phyloP scores from a whole-genome alignment of 208 protist genomes.

The Crithidia fasciculata region DNA sequence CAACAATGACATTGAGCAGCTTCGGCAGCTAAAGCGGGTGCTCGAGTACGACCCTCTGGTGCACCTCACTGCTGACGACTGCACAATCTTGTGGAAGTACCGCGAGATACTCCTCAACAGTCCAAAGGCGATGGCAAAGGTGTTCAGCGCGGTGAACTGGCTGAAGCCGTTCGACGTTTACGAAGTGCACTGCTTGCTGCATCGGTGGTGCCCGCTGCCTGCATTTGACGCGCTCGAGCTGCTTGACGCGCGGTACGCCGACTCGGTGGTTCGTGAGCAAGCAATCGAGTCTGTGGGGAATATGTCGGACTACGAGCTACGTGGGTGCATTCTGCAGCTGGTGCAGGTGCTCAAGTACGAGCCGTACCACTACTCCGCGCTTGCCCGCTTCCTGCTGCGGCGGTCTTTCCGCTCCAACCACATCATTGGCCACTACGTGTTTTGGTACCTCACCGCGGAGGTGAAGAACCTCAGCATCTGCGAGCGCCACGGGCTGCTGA shows the following conservation, averaged over 20 bases:
- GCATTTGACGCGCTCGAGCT: constrained; percentile 84
- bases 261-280: constrained; percentile 72
- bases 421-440: constrained; percentile 83
- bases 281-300: constrained; percentile 63
- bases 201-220: constrained; percentile 48
- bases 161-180: constrained; percentile 67
- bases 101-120: constrained; percentile 52
- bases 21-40: constrained; percentile 61
- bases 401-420: constrained; percentile 75
- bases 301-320: constrained; percentile 79
- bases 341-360: constrained; percentile 90
- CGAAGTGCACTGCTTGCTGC: constrained; percentile 56
- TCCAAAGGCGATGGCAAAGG: constrained; percentile 76
- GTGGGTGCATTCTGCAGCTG: constrained; percentile 82
- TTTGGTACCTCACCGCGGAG: constrained; percentile 91
- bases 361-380: constrained; percentile 77
- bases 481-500: constrained; percentile 81
- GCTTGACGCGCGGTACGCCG: constrained; percentile 74
- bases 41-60: constrained; percentile 68
- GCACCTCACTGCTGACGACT: constrained; percentile 58
- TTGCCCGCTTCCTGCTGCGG: constrained; percentile 74
- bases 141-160: constrained; percentile 78
- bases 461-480: constrained; percentile 68
- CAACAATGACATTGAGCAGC: constrained; percentile 58
- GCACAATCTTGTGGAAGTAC: constrained; percentile 75